These are phyloP conservation scores for Brassica incana DNA, from an alignment of 345 rosid genomes.

Conservation along the genomic window DNA sequence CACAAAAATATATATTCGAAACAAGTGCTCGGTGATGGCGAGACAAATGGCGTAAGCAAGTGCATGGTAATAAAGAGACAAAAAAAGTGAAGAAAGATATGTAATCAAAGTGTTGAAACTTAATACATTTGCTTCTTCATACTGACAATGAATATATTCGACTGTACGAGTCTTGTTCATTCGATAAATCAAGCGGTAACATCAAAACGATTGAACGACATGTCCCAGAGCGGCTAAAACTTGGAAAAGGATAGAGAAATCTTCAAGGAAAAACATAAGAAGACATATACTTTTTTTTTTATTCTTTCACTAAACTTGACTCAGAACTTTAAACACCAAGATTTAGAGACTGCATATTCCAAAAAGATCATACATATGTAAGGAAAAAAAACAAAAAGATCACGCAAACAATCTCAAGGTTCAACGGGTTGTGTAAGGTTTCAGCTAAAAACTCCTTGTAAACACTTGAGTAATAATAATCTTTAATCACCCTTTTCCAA, in stretches of 20 bases:
- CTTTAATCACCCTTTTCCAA: too few species aligned
- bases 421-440: background rate
- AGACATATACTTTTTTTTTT: background rate
- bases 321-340: too few species aligned
- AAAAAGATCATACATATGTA: background rate
- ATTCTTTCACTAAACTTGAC: too few species aligned
- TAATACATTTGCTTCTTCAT: background rate
- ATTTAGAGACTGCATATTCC: background rate
- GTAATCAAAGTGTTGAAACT: background rate
- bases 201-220: background rate
- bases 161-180: background rate
- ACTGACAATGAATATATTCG: background rate
- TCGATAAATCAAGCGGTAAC: background rate
- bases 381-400: background rate
- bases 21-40: background rate
- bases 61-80: background rate
- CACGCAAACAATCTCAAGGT: background rate
- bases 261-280: background rate
- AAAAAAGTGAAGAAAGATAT: background rate
- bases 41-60: background rate
- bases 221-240: background rate
- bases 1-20: background rate
- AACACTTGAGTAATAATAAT: too few species aligned
- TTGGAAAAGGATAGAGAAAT: background rate
- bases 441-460: too few species aligned